Conservation (phyloP, 257 asterid species). For the Gentiana dahurica region DNA sequence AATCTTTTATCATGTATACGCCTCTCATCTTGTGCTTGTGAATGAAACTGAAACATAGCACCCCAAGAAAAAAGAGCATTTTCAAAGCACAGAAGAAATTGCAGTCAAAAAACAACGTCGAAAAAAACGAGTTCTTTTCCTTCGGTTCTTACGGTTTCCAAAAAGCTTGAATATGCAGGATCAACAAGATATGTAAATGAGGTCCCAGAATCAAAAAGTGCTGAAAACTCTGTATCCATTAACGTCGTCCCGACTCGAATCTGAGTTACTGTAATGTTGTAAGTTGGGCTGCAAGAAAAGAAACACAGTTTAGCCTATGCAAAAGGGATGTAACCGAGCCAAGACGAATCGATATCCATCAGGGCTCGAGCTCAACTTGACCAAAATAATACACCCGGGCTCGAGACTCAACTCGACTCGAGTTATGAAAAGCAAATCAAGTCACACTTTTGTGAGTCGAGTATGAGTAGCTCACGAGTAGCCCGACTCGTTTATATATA, state of each 20-base stretch:
- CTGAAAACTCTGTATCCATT: constrained; percentile 43
- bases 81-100: constrained; percentile 3
- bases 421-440: too few relatives aligned
- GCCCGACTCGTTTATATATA: too few relatives aligned
- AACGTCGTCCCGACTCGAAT: constrained; percentile 52
- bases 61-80: constrained; percentile 7
- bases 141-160: constrained; percentile 47
- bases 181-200: constrained; percentile 75
- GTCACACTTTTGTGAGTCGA: too few relatives aligned
- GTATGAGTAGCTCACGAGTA: too few relatives aligned
- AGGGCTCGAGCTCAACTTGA: too few relatives aligned
- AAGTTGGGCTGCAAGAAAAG: constrained; percentile 52
- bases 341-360: too few relatives aligned
- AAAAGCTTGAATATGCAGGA: constrained; percentile 44
- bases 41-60: constrained; percentile 44
- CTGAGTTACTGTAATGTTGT: constrained; percentile 46
- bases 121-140: neutral
- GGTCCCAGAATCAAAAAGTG: constrained; percentile 83
- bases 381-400: too few relatives aligned
- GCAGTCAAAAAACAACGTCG: neutral
- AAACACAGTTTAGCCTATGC: constrained; percentile 2
- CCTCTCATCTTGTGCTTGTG: constrained; percentile 35
- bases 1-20: constrained; percentile 58
- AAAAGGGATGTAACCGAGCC: neutral
- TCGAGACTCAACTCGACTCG: too few relatives aligned